Evolutionary conservation across 768 basidiomycete species (phyloP).

Genomic region (Suillus fuscotomentosus): DNA sequence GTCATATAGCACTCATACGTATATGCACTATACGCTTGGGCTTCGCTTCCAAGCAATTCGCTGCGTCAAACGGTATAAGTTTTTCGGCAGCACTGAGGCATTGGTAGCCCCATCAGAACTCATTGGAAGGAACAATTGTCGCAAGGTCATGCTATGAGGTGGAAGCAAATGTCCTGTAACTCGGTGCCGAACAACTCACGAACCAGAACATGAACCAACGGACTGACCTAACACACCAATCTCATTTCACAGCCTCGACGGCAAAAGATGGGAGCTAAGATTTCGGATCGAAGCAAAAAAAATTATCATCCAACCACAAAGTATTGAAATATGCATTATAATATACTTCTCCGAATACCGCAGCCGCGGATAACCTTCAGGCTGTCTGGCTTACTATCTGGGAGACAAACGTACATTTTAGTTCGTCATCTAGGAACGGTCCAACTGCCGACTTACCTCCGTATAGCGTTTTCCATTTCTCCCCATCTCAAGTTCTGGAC

Average conservation of each 20-base stretch:
- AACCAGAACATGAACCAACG: not conserved
- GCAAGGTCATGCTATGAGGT: not conserved
- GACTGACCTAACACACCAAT: not conserved
- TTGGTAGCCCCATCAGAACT: no score
- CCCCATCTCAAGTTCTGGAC: conserved; percentile 31
- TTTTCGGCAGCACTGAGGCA: no score
- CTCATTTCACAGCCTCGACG: not conserved
- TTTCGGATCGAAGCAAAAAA: not conserved
- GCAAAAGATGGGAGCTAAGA: not conserved
- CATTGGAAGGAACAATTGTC: no score
- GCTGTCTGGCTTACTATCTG: not conserved
- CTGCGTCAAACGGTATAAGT: no score
- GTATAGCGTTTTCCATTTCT: not conserved
- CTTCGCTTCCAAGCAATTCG: no score
- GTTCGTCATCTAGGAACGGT: no score
- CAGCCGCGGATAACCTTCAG: not conserved
- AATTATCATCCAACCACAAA: not conserved
- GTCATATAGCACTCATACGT: no score
- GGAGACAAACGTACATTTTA: not conserved
- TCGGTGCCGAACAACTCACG: not conserved
- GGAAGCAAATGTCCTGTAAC: not conserved
- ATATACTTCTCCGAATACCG: not conserved
- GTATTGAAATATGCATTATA: not conserved
- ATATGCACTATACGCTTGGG: no score
- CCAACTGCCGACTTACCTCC: not conserved